Evolutionary conservation across 352 stramenopile genomes (phyloP), one percentile per base, ranked within the genome.

Genomic region (Phytophthora pistaciae): DNA sequence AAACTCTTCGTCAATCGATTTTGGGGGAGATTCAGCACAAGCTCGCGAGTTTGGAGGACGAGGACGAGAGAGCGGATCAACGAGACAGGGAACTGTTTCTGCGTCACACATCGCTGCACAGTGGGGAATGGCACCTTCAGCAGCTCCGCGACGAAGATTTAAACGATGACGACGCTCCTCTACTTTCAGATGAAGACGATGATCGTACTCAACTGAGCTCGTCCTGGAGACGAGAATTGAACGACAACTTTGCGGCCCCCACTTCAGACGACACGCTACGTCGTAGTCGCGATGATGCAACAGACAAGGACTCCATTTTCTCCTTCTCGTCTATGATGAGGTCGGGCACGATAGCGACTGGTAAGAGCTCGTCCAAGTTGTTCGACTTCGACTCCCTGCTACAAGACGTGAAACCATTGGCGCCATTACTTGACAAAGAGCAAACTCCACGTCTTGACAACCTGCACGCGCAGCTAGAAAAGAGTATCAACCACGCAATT

Each of bases 301-400:
- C 31, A 5, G n/a, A 68, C 10, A 65, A 66, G 21, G 31, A 56
- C 20, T 80, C 70, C 1, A 79, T 82, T 13, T 84, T 85, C 27
- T 72, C 70, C 7, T 80, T 85, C 21, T 63, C 64, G 1, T 63
- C 58, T 5, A 53, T 60, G n/a, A 1, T 53, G 9, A 46, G 57
- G 21, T 18, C 40, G 40, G 18, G 10, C n/a, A 56, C 40, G 3
- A n/a, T 8, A 11, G 8, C 50, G 48, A 14, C 33, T 53, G 44
- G 20, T 25, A 54, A 54, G 40, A 59, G 33, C 29, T 14, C n/a
- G 13, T 27, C 56, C 3, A 73, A 56, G 13, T 56, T 92, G 13
- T 92, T 89, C 56, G 79, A 89, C 40, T 91, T 89, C 63, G 80
- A 87, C 10, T 86, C 79, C n/a, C 50, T 91, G 1, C 65, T 93